Evolutionary conservation across 2,329 filamentous ascomycete species (phyloP).

Genomic region (Fusarium pseudonygamai): DNA sequence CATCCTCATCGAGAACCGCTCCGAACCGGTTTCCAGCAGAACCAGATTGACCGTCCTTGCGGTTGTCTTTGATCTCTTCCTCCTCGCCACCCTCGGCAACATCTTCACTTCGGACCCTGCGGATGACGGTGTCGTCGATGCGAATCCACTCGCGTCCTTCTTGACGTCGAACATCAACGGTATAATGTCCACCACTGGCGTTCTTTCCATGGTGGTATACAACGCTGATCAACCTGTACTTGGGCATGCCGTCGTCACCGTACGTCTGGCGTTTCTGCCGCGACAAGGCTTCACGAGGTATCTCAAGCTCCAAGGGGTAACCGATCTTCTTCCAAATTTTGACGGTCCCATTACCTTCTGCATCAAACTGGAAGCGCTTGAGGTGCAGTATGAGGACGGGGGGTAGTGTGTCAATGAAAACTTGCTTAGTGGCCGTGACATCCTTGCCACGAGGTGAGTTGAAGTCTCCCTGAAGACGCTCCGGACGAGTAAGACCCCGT

Average conservation of each 20-base stretch:
- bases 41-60: slow-evolving; percentile 44
- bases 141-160: slow-evolving; percentile 97
- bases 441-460: slow-evolving; percentile 80
- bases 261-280: slow-evolving; percentile 72
- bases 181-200: slow-evolving; percentile 95
- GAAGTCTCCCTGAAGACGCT: slow-evolving; percentile 87
- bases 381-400: slow-evolving; percentile 93
- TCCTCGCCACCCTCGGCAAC: slow-evolving; percentile 87
- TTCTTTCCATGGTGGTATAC: slow-evolving; percentile 99
- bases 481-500: slow-evolving; percentile 82
- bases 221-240: slow-evolving; percentile 86
- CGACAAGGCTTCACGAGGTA: slow-evolving; percentile 89
- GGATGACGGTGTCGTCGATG: slow-evolving; percentile 91
- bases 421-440: slow-evolving; percentile 87
- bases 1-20: slow-evolving; percentile 71
- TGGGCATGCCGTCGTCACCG: slow-evolving; percentile 75
- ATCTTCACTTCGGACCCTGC: slow-evolving; percentile 85
- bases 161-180: slow-evolving; percentile 93
- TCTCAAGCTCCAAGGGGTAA: slow-evolving; percentile 93
- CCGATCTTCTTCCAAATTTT: slow-evolving; percentile 99
- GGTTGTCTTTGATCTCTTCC: slow-evolving; percentile 72
- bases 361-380: slow-evolving; percentile 97
- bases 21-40: slow-evolving; percentile 79
- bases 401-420: slow-evolving; percentile 91
- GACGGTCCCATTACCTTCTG: slow-evolving; percentile 79